A percentile compares a stretch with the other conserved stretches of the same genome.
phyloP scores from a whole-genome alignment of 163 green algal species.

The Scenedesmus sp. region DNA sequence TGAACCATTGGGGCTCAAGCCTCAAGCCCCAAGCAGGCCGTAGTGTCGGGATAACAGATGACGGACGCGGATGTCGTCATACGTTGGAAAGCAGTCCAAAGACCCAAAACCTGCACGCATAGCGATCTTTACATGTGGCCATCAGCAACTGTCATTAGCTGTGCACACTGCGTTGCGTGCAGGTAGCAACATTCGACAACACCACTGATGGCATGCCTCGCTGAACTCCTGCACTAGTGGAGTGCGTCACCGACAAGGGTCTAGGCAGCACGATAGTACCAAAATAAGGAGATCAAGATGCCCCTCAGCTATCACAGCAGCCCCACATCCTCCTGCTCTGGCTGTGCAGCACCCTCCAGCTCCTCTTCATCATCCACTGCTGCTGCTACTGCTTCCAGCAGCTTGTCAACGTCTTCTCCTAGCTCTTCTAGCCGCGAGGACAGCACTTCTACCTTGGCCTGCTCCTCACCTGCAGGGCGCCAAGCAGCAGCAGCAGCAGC shows the following conservation, averaged over 20 bases:
- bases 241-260: no score
- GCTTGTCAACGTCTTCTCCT: slow-evolving; percentile 35
- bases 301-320: slow-evolving; percentile 43
- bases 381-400: slow-evolving; percentile 21
- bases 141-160: no score
- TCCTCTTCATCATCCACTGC: background rate
- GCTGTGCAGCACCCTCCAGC: background rate
- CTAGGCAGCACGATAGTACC: no score
- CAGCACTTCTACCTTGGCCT: slow-evolving; percentile 45
- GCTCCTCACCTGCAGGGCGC: slow-evolving; percentile 55
- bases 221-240: no score
- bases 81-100: background rate
- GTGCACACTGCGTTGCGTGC: no score
- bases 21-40: background rate
- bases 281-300: no score
- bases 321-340: background rate
- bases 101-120: no score
- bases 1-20: no score
- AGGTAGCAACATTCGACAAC: no score
- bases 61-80: background rate
- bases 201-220: no score
- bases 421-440: slow-evolving; percentile 43
- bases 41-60: background rate
- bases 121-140: no score
- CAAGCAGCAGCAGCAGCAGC: slow-evolving; percentile 33